A percentile compares a stretch with the other conserved stretches of the same genome.
phyloP scores from a whole-genome alignment of 352 stramenopile species.

The Phytophthora cactorum region DNA sequence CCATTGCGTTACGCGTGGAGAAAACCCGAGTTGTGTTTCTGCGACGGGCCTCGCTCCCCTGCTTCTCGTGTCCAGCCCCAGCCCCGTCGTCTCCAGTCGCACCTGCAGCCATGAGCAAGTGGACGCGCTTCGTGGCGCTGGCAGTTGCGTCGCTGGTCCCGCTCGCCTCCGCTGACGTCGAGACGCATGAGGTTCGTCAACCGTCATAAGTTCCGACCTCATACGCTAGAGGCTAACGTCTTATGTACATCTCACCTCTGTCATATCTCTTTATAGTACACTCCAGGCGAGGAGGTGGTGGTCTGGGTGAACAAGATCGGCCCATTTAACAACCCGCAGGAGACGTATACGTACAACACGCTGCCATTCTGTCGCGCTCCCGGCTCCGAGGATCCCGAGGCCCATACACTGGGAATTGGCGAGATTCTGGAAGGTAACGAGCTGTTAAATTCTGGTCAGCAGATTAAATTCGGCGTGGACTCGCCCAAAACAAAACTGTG shows the following conservation, averaged over 20 bases:
- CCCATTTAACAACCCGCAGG: constrained; percentile 97
- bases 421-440: constrained; percentile 96
- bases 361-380: constrained; percentile 96
- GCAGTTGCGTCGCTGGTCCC: constrained; percentile 23
- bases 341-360: constrained; percentile 99
- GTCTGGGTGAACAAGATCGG: constrained; percentile 99
- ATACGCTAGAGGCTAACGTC: not conserved
- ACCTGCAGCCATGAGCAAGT: constrained; percentile 30
- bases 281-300: constrained; percentile 76
- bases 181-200: constrained; percentile 61
- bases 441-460: constrained; percentile 93
- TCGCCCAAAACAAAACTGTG: constrained; percentile 74
- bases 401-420: constrained; percentile 91
- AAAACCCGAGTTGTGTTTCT: not conserved
- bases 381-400: constrained; percentile 88
- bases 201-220: not conserved
- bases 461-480: constrained; percentile 79
- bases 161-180: constrained; percentile 44
- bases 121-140: constrained; percentile 29
- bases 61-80: not conserved
- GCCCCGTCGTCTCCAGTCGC: constrained; percentile 1
- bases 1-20: constrained; percentile 1
- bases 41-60: not conserved
- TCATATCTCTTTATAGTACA: constrained; percentile 54
- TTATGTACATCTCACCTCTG: not conserved